Evolutionary conservation across 2,329 filamentous ascomycete species (phyloP).

Genomic region (Penicillium sp.): DNA sequence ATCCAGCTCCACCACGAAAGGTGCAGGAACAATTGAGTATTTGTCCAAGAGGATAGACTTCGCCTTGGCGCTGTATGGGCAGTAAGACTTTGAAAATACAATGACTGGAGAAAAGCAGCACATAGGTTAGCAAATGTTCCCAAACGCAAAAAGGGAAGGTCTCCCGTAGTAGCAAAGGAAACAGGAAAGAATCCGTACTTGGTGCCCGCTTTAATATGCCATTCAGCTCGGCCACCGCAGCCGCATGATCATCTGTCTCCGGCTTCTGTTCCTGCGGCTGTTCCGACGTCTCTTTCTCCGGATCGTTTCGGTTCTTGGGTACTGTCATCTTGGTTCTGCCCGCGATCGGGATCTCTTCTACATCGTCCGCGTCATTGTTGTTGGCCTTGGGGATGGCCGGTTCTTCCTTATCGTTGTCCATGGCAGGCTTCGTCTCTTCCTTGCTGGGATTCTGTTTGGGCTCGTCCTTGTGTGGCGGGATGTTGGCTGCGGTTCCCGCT

Average conservation of each 20-base stretch:
- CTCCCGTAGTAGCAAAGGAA: too few relatives aligned
- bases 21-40: slow-evolving; percentile 72
- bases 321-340: slow-evolving; percentile 47
- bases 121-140: too few relatives aligned
- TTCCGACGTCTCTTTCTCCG: slow-evolving; percentile 39
- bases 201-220: slow-evolving; percentile 74
- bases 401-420: too few relatives aligned
- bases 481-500: too few relatives aligned
- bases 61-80: slow-evolving; percentile 73
- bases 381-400: too few relatives aligned
- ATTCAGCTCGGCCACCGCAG: slow-evolving; percentile 65
- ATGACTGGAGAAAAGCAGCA: too few relatives aligned
- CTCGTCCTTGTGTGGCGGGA: slow-evolving; percentile 47
- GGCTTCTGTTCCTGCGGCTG: slow-evolving; percentile 2
- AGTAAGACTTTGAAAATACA: slow-evolving; percentile 93
- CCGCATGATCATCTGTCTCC: too few relatives aligned
- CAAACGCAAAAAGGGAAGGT: too few relatives aligned
- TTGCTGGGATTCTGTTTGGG: too few relatives aligned
- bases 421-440: too few relatives aligned
- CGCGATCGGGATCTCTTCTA: slow-evolving; percentile 44
- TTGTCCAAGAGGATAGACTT: slow-evolving; percentile 76
- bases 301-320: slow-evolving; percentile 32
- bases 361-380: too few relatives aligned
- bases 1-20: slow-evolving; percentile 86
- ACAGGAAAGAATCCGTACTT: too few relatives aligned